Base-by-base conservation (phyloP, 306 rosid genomes). In the Astragalus glycyphyllos region DNA sequence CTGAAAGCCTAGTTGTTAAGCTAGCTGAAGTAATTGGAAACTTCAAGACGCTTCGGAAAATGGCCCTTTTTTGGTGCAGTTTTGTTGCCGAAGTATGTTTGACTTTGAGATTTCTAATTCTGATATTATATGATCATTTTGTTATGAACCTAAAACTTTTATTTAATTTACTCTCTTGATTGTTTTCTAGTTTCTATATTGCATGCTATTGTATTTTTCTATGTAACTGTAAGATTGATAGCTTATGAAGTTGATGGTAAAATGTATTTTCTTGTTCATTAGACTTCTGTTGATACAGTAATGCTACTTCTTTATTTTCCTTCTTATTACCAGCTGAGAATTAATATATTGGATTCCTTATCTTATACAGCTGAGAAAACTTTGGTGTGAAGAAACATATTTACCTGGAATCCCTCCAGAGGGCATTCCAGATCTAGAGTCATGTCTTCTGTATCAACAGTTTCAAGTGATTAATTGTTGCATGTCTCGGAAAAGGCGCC, bases 381-480 rank as follows among this genome's bases (percentile, higher is more conserved):
- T 82, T 78, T 95, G 97, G 97, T 83, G 61, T 23, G 92, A 87
- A 76, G 96, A 84, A 76, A 84, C 75, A 17, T 44, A 79, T 75
- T 58, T 95, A 65, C 92, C 99, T 42, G 82, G 91, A 68, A 80
- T 95, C 61, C 96, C 99, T 60, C 40, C 42, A 29, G 91, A 95
- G 79, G 91, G 82, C 69, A 86, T 89, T 83, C 99, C 96, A 62
- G 92, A 91, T 89, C 82, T 95, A 51, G 86, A 86, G 68, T 89
- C 84, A 63, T 91, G 99, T 70, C 97, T 95, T 69, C 75, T 95
- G 65, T 81, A 84, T 81, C 99, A 95, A 77, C 84, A 80, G 20
- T 74, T 95, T 68, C 97, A 95, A 88, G 97, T 91, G 63, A 85
- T 95, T 15, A 95, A 91, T 66, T 89, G 99, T 68, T 95, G 97